Percentiles rank a stretch among this genome's conserved stretches.
Conservation (phyloP, 2,329 filamentous ascomycete species). For the Cyclaneusma minus region DNA sequence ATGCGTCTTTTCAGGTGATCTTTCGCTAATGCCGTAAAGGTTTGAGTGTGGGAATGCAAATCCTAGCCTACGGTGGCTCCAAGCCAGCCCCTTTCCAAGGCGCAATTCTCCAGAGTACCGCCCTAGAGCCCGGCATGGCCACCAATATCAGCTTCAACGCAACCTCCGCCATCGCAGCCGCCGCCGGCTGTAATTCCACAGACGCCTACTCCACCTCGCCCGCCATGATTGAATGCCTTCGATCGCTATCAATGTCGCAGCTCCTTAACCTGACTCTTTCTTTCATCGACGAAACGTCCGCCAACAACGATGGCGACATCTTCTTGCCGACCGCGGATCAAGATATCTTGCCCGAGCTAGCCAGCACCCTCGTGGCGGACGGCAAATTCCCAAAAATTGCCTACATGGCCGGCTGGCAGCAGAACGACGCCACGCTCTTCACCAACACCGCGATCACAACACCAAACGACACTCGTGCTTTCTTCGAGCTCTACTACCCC, state of each 20-base stretch:
- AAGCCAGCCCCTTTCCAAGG: conserved; percentile 28
- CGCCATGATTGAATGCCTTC: conserved; percentile 31
- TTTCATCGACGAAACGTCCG: conserved; percentile 24
- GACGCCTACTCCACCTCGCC: conserved; percentile 24
- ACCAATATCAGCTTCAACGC: conserved; percentile 31
- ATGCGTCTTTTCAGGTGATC: conserved; percentile 22
- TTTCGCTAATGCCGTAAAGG: conserved; percentile 21
- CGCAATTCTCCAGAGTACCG: conserved; percentile 29
- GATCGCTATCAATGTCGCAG: conserved; percentile 23
- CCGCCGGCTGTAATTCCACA: conserved; percentile 26
- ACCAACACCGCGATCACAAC: conserved; percentile 24
- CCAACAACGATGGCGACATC: conserved; percentile 32
- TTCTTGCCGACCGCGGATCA: conserved; percentile 33
- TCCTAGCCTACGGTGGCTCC: conserved; percentile 29
- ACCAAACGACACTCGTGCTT: conserved; percentile 21
- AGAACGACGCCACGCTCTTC: conserved; percentile 28
- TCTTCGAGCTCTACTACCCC: conserved; percentile 24
- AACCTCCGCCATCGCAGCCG: conserved; percentile 25
- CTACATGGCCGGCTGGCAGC: conserved; percentile 27
- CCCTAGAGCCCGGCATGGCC: conserved; percentile 33
- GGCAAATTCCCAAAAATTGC: conserved; percentile 26
- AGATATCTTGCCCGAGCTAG: conserved; percentile 30
- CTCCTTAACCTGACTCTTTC: conserved; percentile 27
- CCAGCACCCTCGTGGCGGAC: conserved; percentile 23
- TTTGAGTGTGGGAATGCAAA: conserved; percentile 27